Evolutionary conservation across 352 stramenopile genomes (phyloP).

Genomic region (Thalassiosira exigua): DNA sequence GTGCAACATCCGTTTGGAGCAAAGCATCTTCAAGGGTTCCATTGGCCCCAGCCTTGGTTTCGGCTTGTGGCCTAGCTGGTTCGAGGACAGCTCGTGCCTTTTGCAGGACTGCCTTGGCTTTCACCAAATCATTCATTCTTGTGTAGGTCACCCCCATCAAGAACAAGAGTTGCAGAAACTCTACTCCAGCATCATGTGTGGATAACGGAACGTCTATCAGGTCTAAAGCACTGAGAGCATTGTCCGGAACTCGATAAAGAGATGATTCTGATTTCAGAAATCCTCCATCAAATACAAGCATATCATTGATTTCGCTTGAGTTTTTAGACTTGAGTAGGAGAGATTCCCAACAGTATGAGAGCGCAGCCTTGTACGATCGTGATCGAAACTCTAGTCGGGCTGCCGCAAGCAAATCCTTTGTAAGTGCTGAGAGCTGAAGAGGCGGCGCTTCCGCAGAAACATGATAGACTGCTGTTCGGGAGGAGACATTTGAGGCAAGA

Average conservation of each 20-base stretch:
- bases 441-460: constrained; percentile 27
- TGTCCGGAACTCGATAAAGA: constrained; percentile 22
- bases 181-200: constrained; percentile 10
- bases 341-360: constrained; percentile 66
- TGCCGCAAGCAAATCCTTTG: constrained; percentile 52
- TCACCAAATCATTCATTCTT: constrained; percentile 46
- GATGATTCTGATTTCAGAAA: constrained; percentile 24
- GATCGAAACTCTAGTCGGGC: constrained; percentile 53
- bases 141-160: constrained; percentile 50
- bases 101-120: constrained; percentile 43
- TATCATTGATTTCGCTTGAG: constrained; percentile 10
- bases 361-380: constrained; percentile 47
- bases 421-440: constrained; percentile 33
- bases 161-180: constrained; percentile 56
- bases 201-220: constrained; percentile 22
- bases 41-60: constrained; percentile 17
- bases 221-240: constrained; percentile 30
- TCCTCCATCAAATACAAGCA: constrained; percentile 34
- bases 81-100: constrained; percentile 30
- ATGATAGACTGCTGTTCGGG: not conserved
- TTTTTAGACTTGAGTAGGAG: constrained; percentile 39
- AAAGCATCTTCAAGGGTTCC: constrained; percentile 28
- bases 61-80: not conserved
- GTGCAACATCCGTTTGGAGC: constrained; percentile 41
- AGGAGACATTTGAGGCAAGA: not conserved